Base-by-base conservation (phyloP, 495 filamentous ascomycete species). In the Evansstolkia leycettana region DNA sequence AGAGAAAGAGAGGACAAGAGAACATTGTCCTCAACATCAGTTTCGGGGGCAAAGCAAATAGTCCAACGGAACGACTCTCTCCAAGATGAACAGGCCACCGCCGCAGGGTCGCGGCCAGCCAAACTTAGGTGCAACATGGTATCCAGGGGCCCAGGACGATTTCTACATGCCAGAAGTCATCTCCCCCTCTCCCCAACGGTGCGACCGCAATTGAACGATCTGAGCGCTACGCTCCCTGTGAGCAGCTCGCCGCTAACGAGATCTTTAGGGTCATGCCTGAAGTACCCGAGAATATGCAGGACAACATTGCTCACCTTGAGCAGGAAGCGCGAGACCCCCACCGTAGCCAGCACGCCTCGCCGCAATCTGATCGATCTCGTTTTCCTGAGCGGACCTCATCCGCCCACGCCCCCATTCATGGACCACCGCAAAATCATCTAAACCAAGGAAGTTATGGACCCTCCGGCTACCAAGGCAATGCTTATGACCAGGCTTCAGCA, bases 131-230 rank as follows among this genome's bases (percentile, higher is more conserved):
- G 85, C 88, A 40, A 93, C 88, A 31, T 94, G 93, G 65, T 80
- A 83, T 58, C 88, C 90, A 45, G 85, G 88, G 51, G 82, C 79
- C 26, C 66, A 73, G 41, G 89, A 95, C 67, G 85, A 93, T 60
- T 95, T 85, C 48, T 84, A 81, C 58, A 79, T 76, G 53, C 74
- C 78, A 46, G 78, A 82, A 50, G 67, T 85, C 47, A 70, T 85
- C 34, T 82, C 82, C 43, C 89, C 89, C 39, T 67, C 82, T 45
- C 89, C 89, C 45, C 86, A 96, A 71, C 76, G 89, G 89, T 95
- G 57, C 50, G 80, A 23, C 20, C 20, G 20, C 20, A 23, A 23
- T 23, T 9, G 9, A 23, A 5, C 5, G 20, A 23, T 9, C 20
- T 9, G 4, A 23, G 20, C 20, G 20, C 20, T 23, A 9, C 20